Base-by-base conservation (phyloP, 768 basidiomycete species). In the Gloeopeniophorella convolvens region DNA sequence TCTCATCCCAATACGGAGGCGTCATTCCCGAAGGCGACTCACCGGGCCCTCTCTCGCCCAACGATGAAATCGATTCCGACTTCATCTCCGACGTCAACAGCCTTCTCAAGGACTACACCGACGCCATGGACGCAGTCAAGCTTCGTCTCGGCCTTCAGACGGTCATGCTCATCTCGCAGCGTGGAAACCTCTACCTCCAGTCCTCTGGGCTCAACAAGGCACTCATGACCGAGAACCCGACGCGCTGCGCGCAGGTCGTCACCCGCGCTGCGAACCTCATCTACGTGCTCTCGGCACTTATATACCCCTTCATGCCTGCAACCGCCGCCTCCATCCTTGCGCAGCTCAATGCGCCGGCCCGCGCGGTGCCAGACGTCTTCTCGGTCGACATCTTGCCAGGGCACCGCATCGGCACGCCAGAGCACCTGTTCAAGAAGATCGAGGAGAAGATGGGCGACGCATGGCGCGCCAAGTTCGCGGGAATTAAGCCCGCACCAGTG, bases 271-370 rank as follows among this genome's bases (percentile, higher is more conserved):
- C 92, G 66, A 97, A 97, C 70, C 72, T 99, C 58, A 95, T 98
- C 65, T 98, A 96, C 65, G 70, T 83, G 31, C 75, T 99, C 49
- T 86, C 90, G 11, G 84, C 82, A 24, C 72, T 96, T 59, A 68
- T 91, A 57, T 85, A 93, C 63, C 95, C 96, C 0, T 99, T 91
- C 82, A 97, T 99, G 93, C 96, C 96, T 33, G 76, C 83, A 11
- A 95, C 89, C 0, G 82, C 86, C 30, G 80, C 79, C 21, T 73
- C 82, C 3, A 93, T 99, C 57, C 74, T 95, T 46, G 61, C 65
- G 16, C 96, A 99, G 62, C 77, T 98, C 56, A 90, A 96, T 62
- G 93, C 92, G 0, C 92, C 92, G 1, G 76, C 85, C 4, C 83
- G 95, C 27, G 72, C 76, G 8, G 83, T 95, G 3, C 89, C 95